A percentile compares a stretch with the other conserved stretches of the same genome.
Conservation (phyloP, 139 green algal genomes). For the Asterochloris erici region DNA sequence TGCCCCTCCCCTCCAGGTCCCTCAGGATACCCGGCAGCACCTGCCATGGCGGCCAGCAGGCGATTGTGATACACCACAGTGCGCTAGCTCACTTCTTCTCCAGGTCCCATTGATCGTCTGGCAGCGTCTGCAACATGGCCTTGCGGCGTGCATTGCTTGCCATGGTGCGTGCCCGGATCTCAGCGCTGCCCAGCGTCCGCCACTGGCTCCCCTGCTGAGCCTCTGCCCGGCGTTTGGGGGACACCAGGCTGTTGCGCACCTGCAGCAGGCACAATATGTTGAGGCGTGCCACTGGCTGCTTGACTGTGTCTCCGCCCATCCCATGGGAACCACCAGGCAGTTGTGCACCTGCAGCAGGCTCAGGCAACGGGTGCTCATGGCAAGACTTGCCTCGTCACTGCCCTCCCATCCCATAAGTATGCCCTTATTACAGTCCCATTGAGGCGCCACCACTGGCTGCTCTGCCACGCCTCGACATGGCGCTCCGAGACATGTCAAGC, state of each 20-base stretch:
- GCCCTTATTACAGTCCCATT: background rate
- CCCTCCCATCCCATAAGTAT: background rate
- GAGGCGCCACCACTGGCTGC: no score
- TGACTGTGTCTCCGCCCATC: background rate
- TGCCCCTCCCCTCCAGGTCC: background rate
- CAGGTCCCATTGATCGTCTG: conserved; percentile 45
- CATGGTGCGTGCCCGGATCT: conserved; percentile 34
- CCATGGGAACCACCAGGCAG: background rate
- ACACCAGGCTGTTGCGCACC: conserved; percentile 17
- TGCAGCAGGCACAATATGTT: background rate
- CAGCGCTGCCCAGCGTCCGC: conserved; percentile 22
- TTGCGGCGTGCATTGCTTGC: conserved; percentile 39
- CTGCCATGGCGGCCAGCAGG: no score
- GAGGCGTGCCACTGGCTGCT: background rate
- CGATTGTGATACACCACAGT: background rate
- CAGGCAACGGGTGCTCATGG: background rate
- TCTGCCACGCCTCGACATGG: no score
- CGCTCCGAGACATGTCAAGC: no score
- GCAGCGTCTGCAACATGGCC: conserved; percentile 51
- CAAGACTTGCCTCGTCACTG: background rate
- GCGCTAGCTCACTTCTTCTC: conserved; percentile 51
- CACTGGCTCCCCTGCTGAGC: conserved; percentile 16
- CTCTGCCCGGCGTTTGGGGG: conserved; percentile 6
- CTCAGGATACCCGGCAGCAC: background rate
- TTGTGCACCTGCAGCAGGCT: background rate